Conservation (phyloP, 83 land plant species). For the Picea mariana region DNA sequence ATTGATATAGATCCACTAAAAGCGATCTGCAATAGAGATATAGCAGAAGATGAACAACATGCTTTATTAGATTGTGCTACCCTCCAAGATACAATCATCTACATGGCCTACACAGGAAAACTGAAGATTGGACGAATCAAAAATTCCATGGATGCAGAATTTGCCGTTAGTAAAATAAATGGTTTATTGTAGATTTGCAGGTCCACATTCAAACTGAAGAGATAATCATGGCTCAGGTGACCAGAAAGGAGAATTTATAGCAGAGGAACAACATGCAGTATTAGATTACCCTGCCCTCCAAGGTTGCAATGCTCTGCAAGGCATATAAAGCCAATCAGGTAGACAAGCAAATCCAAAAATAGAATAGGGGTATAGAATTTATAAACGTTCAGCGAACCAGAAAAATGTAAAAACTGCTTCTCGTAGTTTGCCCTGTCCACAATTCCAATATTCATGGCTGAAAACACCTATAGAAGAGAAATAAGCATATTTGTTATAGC, state of each 20-base stretch:
- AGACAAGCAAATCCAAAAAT: background rate
- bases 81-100: background rate
- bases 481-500: no score
- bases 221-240: background rate
- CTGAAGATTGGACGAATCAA: background rate
- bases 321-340: background rate
- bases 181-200: background rate
- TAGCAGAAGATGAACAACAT: background rate
- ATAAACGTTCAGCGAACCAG: no score
- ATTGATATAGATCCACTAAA: background rate
- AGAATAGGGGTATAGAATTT: no score
- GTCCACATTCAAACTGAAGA: background rate
- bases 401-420: no score
- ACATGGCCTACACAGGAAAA: background rate
- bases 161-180: background rate
- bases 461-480: no score
- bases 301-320: background rate
- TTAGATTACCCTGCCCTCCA: constrained; percentile 11
- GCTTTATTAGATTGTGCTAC: background rate
- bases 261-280: background rate
- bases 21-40: background rate
- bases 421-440: no score
- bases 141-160: background rate
- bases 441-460: no score
- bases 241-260: background rate